Conservation (phyloP, 2,329 filamentous ascomycete species). For the Cladosporium velox region DNA sequence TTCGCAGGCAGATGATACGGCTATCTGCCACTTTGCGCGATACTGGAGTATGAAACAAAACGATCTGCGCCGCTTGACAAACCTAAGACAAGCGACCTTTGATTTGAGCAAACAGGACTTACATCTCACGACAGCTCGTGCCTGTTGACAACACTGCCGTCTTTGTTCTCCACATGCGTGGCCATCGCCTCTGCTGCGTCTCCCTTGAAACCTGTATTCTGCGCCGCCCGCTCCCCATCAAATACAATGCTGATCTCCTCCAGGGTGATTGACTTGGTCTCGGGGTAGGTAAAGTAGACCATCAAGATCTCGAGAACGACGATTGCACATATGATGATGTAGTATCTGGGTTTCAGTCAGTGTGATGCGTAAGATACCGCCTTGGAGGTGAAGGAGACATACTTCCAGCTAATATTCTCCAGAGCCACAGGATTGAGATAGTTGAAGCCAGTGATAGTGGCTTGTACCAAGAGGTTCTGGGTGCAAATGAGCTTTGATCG, state of each 20-base stretch:
- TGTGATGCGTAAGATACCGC: background rate
- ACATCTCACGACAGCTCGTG: constrained; percentile 8
- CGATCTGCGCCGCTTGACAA: too few relatives aligned
- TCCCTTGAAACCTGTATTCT: constrained; percentile 14
- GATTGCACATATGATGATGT: constrained; percentile 28
- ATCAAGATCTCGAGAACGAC: constrained; percentile 31
- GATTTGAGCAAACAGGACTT: background rate
- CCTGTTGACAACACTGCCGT: background rate
- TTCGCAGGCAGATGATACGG: too few relatives aligned
- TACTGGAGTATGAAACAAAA: background rate
- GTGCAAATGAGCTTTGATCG: constrained; percentile 43
- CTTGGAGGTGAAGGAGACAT: background rate
- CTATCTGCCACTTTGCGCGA: too few relatives aligned
- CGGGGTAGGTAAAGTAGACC: constrained; percentile 38
- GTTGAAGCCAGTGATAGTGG: constrained; percentile 43
- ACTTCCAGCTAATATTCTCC: constrained; percentile 24
- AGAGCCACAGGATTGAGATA: constrained; percentile 26
- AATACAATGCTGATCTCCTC: constrained; percentile 24
- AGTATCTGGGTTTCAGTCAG: constrained; percentile 21
- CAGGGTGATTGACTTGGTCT: constrained; percentile 33
- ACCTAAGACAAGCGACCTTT: background rate
- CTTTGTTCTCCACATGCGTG: constrained; percentile 4
- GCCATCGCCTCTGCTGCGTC: background rate
- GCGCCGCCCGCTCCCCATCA: constrained; percentile 22
- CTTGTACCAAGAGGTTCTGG: constrained; percentile 44